Percentiles rank a stretch among this genome's conserved stretches.
Evolutionary conservation across 192 early-diverging fungal genomes (phyloP).

Genomic region (Dispira simplex): DNA sequence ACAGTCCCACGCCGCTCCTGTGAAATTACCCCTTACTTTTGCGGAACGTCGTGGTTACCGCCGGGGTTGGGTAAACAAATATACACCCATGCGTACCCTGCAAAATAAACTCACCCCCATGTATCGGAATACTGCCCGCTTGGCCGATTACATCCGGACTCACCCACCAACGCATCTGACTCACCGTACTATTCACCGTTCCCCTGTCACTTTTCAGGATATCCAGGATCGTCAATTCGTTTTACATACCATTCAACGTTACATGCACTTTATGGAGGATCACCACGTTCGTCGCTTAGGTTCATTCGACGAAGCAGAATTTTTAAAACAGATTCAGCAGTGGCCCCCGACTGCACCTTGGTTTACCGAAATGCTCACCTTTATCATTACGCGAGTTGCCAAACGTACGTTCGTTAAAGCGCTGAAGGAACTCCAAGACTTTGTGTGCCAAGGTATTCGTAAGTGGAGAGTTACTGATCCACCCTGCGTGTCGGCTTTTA

Average conservation of each 20-base stretch:
- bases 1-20: too few relatives aligned
- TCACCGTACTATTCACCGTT: too few relatives aligned
- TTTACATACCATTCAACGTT: neutral
- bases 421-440: neutral
- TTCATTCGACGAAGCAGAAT: neutral
- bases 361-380: neutral
- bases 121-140: too few relatives aligned
- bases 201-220: too few relatives aligned
- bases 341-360: neutral
- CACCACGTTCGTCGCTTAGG: neutral
- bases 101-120: too few relatives aligned
- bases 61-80: too few relatives aligned
- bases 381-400: neutral
- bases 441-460: neutral
- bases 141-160: too few relatives aligned
- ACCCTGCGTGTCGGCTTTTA: neutral
- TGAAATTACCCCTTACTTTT: too few relatives aligned
- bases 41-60: too few relatives aligned
- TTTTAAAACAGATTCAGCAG: neutral
- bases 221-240: neutral
- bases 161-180: too few relatives aligned
- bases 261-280: neutral
- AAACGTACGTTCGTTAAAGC: neutral
- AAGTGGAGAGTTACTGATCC: neutral
- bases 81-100: too few relatives aligned